phyloP scores from a whole-genome alignment of 2,329 filamentous ascomycete species.

The Beauveria caledonica region DNA sequence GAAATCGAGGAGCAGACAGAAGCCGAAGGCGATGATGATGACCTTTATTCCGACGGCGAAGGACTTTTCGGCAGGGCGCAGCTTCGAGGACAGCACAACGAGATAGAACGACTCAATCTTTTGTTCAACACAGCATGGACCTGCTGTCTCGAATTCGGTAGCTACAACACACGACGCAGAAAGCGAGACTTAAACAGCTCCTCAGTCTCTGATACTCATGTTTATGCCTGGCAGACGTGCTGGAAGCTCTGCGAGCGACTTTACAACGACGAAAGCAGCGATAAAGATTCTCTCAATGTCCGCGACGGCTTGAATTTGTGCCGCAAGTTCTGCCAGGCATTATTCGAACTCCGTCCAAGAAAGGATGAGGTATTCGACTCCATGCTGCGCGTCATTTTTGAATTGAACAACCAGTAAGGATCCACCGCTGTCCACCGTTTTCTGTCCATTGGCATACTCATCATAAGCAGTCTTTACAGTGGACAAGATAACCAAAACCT shows the following conservation, averaged over 20 bases:
- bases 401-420: conserved; percentile 79
- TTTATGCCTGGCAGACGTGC: conserved; percentile 87
- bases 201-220: conserved; percentile 59
- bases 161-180: conserved; percentile 7
- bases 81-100: conserved; percentile 38
- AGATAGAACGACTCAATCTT: conserved; percentile 64
- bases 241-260: conserved; percentile 89
- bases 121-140: conserved; percentile 43
- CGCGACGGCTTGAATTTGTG: conserved; percentile 75
- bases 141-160: conserved; percentile 10
- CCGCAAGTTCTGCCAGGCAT: conserved; percentile 81
- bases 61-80: conserved; percentile 74
- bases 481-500: conserved; percentile 72
- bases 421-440: neutral
- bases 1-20: conserved; percentile 50
- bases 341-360: conserved; percentile 77
- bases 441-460: neutral
- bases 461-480: conserved; percentile 62
- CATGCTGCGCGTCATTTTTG: conserved; percentile 83
- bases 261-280: conserved; percentile 71
- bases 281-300: conserved; percentile 57
- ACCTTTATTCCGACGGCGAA: conserved; percentile 46
- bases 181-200: conserved; percentile 1
- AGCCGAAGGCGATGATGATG: conserved; percentile 45
- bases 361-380: conserved; percentile 77